Evolutionary conservation across 139 green algal genomes (phyloP).

Genomic region (Raphidocelis subcapitata): DNA sequence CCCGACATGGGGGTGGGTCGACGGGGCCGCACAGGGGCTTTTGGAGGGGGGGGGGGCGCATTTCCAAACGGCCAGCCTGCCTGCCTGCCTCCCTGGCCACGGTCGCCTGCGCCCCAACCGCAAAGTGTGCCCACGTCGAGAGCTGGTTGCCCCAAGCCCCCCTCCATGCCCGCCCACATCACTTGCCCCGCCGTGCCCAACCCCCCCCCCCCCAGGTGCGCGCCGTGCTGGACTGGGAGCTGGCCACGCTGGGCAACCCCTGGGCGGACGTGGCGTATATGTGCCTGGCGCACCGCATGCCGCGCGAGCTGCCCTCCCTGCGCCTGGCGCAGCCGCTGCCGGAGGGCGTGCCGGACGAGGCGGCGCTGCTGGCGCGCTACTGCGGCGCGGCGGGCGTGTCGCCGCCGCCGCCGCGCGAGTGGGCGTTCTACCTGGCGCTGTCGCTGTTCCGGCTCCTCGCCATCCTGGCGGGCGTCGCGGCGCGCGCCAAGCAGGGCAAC

Average conservation of each 20-base stretch:
- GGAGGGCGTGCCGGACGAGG: constrained; percentile 12
- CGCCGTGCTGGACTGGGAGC: constrained; percentile 98
- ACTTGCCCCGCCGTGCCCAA: not conserved
- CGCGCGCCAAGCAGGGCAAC: constrained; percentile 77
- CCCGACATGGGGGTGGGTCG: too few relatives aligned
- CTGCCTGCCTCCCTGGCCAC: too few relatives aligned
- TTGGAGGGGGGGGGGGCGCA: too few relatives aligned
- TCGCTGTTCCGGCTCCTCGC: constrained; percentile 87
- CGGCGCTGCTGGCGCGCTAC: constrained; percentile 65
- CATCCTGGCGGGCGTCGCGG: constrained; percentile 86
- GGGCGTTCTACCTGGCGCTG: constrained; percentile 93
- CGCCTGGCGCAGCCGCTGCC: constrained; percentile 10
- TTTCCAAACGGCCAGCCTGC: too few relatives aligned
- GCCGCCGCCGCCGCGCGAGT: constrained; percentile 45
- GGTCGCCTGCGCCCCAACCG: too few relatives aligned
- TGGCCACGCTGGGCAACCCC: constrained; percentile 92
- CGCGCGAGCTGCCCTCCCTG: constrained; percentile 20
- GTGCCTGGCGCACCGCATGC: constrained; percentile 88
- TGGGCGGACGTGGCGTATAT: constrained; percentile 92
- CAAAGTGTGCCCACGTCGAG: too few relatives aligned
- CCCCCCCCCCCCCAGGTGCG: constrained; percentile 32
- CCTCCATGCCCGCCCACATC: not conserved
- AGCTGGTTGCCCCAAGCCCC: too few relatives aligned
- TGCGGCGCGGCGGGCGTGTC: constrained; percentile 48
- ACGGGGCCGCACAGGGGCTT: too few relatives aligned